Percentiles rank a stretch among this genome's conserved stretches.
These are phyloP conservation scores for Graphilbum ipis-grandicollis DNA, from an alignment of 2,329 filamentous ascomycete species.

Conservation along the genomic window DNA sequence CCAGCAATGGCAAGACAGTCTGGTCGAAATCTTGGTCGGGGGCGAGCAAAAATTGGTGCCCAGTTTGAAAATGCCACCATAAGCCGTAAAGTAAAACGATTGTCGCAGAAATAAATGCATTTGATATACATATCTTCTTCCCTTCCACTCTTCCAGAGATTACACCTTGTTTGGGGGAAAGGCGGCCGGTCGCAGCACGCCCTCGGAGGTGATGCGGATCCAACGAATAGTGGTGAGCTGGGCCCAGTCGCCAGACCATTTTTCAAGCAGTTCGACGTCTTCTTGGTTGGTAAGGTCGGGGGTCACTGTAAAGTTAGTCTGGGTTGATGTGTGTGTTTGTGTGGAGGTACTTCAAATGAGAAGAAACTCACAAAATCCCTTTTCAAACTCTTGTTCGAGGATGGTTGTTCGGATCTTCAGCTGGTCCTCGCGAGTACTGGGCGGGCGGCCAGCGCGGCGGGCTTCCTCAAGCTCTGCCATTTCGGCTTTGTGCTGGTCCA, in stretches of 20 bases:
- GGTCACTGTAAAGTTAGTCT: slow-evolving; percentile 31
- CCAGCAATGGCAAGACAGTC: too few relatives aligned
- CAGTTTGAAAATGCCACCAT: too few relatives aligned
- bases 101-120: too few relatives aligned
- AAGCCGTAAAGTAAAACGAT: too few relatives aligned
- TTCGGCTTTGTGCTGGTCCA: slow-evolving; percentile 55
- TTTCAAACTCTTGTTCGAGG: slow-evolving; percentile 64
- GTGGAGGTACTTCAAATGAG: too few relatives aligned
- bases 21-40: too few relatives aligned
- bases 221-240: slow-evolving; percentile 62
- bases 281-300: slow-evolving; percentile 57
- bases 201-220: slow-evolving; percentile 51
- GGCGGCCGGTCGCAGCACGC: slow-evolving; percentile 46
- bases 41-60: too few relatives aligned
- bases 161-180: slow-evolving; percentile 49
- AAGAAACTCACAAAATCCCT: slow-evolving; percentile 55
- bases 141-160: neutral
- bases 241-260: slow-evolving; percentile 75
- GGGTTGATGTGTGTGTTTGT: neutral
- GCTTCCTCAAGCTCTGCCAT: slow-evolving; percentile 46
- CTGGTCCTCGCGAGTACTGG: slow-evolving; percentile 59
- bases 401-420: slow-evolving; percentile 52
- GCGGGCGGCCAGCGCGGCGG: slow-evolving; percentile 62
- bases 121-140: too few relatives aligned
- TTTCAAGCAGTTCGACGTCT: slow-evolving; percentile 46